Evolutionary conservation across 2,329 filamentous ascomycete genomes (phyloP).

Genomic region (Neonectria ditissima): DNA sequence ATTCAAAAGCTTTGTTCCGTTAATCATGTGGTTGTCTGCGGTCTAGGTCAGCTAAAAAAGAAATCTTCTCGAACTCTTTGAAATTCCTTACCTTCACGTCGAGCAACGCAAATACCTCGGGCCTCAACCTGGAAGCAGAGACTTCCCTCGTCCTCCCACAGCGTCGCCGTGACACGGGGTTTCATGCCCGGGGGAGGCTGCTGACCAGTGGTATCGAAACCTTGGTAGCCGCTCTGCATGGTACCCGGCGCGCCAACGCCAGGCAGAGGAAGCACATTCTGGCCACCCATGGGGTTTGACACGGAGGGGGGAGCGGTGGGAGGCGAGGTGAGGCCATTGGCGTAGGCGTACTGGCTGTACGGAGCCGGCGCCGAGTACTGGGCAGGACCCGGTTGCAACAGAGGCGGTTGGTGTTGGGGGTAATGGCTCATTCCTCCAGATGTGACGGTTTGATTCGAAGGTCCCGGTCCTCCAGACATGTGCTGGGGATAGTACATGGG

Average conservation of each 20-base stretch:
- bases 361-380: slow-evolving; percentile 73
- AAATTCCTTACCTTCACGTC: slow-evolving; percentile 80
- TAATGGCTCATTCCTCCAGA: slow-evolving; percentile 82
- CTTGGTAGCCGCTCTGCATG: slow-evolving; percentile 69
- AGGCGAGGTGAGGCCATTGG: slow-evolving; percentile 83
- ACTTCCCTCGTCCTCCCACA: slow-evolving; percentile 99
- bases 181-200: slow-evolving; percentile 94
- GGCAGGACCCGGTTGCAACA: slow-evolving; percentile 77
- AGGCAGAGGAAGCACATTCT: slow-evolving; percentile 77
- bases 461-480: slow-evolving; percentile 81
- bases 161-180: slow-evolving; percentile 91
- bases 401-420: slow-evolving; percentile 79
- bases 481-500: slow-evolving; percentile 84
- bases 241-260: slow-evolving; percentile 62
- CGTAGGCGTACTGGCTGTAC: slow-evolving; percentile 79
- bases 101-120: slow-evolving; percentile 93
- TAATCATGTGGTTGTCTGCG: slow-evolving; percentile 98
- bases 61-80: neutral
- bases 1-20: slow-evolving; percentile 95
- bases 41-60: slow-evolving; percentile 17
- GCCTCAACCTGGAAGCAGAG: slow-evolving; percentile 98
- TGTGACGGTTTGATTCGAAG: slow-evolving; percentile 80
- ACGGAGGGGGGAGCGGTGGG: slow-evolving; percentile 75
- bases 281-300: slow-evolving; percentile 74
- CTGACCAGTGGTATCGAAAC: slow-evolving; percentile 89